Conservation (phyloP, 306 rosid genomes). For the Cicer yamashitae region DNA sequence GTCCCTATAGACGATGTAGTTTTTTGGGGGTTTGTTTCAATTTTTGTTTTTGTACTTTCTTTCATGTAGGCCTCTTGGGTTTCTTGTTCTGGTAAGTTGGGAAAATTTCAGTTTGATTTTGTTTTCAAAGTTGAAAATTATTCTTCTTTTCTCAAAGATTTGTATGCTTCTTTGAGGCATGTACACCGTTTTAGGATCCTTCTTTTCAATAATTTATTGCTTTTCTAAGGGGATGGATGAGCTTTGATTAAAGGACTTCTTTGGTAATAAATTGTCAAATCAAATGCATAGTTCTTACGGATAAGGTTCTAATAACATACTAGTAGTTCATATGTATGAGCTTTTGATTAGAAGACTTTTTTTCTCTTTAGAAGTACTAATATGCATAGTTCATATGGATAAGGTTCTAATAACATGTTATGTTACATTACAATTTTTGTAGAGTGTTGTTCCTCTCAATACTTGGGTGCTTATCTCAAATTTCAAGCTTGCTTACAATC, state of each 20-base stretch:
- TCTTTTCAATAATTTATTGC: conserved; percentile 15
- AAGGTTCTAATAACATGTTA: conserved; percentile 33
- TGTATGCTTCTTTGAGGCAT: conserved; percentile 18
- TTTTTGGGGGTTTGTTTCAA: conserved; percentile 43
- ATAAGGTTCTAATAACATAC: not conserved
- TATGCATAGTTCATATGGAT: conserved; percentile 16
- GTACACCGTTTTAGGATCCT: conserved; percentile 11
- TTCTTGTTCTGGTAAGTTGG: conserved; percentile 60
- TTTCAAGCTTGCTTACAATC: conserved; percentile 89
- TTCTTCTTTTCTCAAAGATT: conserved; percentile 40
- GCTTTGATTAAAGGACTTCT: conserved; percentile 23
- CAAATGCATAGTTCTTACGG: not conserved
- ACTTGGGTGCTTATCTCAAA: conserved; percentile 96
- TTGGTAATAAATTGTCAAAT: not conserved
- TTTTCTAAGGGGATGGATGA: not conserved
- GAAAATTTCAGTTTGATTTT: conserved; percentile 48
- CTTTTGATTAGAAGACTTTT: conserved; percentile 27
- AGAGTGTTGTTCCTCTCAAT: conserved; percentile 91
- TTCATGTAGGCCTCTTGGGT: conserved; percentile 42
- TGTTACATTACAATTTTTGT: conserved; percentile 18
- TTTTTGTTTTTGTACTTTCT: conserved; percentile 41
- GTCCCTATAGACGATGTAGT: conserved; percentile 31
- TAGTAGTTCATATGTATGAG: not conserved
- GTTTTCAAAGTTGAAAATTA: conserved; percentile 27
- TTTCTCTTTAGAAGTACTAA: not conserved